Conservation (phyloP, 2,329 filamentous ascomycete genomes). For the Coniosporium tulheliwenetii region DNA sequence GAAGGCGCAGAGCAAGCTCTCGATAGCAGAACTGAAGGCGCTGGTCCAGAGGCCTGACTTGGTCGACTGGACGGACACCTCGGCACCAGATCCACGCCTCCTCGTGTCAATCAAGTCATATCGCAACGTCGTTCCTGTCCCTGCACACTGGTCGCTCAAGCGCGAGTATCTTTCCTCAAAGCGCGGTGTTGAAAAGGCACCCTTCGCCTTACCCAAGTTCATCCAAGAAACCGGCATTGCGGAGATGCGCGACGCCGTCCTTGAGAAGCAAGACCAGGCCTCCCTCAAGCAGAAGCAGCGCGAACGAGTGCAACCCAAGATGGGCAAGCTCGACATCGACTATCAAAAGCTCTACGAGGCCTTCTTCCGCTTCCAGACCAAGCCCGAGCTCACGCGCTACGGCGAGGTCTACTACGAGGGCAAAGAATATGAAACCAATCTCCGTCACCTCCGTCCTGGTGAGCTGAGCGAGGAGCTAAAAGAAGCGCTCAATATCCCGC, state of each 20-base stretch:
- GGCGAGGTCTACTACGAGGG: conserved; percentile 99
- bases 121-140: conserved; percentile 89
- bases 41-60: conserved; percentile 82
- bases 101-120: conserved; percentile 91
- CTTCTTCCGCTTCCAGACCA: conserved; percentile 95
- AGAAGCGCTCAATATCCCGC: conserved; percentile 85
- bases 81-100: conserved; percentile 73
- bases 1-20: conserved; percentile 82
- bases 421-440: conserved; percentile 93
- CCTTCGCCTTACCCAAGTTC: conserved; percentile 86
- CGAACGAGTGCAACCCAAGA: conserved; percentile 85
- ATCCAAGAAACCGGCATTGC: conserved; percentile 95
- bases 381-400: conserved; percentile 83
- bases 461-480: conserved; percentile 80
- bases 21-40: conserved; percentile 89
- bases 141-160: conserved; percentile 88
- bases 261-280: conserved; percentile 90
- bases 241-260: conserved; percentile 91
- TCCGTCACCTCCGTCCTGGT: conserved; percentile 77
- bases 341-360: conserved; percentile 97
- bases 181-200: conserved; percentile 86
- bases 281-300: conserved; percentile 89
- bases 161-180: conserved; percentile 95
- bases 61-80: conserved; percentile 95
- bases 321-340: conserved; percentile 94